phyloP scores from a whole-genome alignment of 2,329 filamentous ascomycete genomes.

The Claviceps citrina region DNA sequence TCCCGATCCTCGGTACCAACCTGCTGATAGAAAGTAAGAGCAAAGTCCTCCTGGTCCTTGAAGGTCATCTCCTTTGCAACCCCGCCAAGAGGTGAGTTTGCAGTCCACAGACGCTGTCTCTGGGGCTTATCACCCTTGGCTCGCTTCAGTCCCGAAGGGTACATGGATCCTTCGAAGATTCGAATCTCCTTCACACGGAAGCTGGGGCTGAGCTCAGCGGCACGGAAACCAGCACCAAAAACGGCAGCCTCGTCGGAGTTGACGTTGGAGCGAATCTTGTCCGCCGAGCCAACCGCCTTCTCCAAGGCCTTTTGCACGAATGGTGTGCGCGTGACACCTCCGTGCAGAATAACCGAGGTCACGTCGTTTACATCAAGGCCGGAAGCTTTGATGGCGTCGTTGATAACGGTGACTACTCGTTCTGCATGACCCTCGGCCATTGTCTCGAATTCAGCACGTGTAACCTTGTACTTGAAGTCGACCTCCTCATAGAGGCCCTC shows the following conservation, averaged over 20 bases:
- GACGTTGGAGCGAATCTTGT: conserved; percentile 82
- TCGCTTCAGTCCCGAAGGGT: conserved; percentile 64
- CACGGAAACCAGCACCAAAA: conserved; percentile 89
- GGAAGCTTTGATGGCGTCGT: conserved; percentile 58
- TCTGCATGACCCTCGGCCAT: conserved; percentile 53
- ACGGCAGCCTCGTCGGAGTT: conserved; percentile 95
- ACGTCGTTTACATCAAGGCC: conserved; percentile 60
- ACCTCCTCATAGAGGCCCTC: conserved; percentile 84
- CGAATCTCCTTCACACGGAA: conserved; percentile 97
- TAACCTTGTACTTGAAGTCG: conserved; percentile 84
- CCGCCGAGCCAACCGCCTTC: conserved; percentile 50
- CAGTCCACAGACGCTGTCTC: conserved; percentile 70
- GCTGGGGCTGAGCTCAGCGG: conserved; percentile 77
- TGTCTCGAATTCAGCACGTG: conserved; percentile 64
- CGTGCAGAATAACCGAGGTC: conserved; percentile 84
- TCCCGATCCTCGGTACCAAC: conserved; percentile 43
- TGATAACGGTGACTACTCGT: conserved; percentile 53
- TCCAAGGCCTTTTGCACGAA: conserved; percentile 88
- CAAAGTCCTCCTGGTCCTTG: conserved; percentile 67
- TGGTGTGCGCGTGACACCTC: conserved; percentile 76
- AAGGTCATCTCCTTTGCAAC: conserved; percentile 74
- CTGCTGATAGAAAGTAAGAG: conserved; percentile 65
- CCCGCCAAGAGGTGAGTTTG: conserved; percentile 58
- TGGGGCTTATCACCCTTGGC: conserved; percentile 50
- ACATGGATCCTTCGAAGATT: conserved; percentile 59